Percentiles rank a stretch among this genome's conserved stretches.
These are phyloP conservation scores for Amoeboaphelidium protococcarum DNA, from an alignment of 371 early-diverging fungal genomes.

Conservation along the genomic window DNA sequence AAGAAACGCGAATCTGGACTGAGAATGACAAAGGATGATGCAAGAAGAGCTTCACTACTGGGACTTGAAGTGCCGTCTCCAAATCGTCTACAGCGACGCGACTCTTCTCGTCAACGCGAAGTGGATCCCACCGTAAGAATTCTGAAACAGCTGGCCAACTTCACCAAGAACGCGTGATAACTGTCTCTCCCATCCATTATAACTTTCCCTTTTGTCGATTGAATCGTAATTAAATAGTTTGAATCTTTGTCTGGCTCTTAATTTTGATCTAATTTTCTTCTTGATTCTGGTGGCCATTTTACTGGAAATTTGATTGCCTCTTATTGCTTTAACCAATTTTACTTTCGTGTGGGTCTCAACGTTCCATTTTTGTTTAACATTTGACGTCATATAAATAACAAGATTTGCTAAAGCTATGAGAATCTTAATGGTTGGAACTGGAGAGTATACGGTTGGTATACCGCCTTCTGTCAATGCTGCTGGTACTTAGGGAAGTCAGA, in stretches of 20 bases:
- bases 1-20: too few species aligned
- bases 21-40: too few species aligned
- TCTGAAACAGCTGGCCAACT: not conserved
- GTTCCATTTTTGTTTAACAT: not conserved
- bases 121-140: too few species aligned
- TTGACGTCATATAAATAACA: not conserved
- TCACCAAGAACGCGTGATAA: not conserved
- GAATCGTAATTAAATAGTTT: not conserved
- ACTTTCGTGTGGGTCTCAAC: not conserved
- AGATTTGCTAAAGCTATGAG: not conserved
- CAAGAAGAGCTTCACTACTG: too few species aligned
- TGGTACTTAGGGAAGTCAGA: constrained; percentile 1
- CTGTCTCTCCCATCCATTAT: not conserved
- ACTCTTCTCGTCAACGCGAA: too few species aligned
- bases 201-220: not conserved
- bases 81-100: too few species aligned
- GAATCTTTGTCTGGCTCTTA: not conserved
- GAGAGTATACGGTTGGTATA: not conserved
- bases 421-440: not conserved
- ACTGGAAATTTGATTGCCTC: not conserved
- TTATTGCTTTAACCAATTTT: not conserved
- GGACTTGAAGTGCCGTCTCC: too few species aligned
- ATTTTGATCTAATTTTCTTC: not conserved
- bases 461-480: not conserved
- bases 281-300: not conserved